Percentiles rank a stretch among this genome's conserved stretches.
Evolutionary conservation across 2,329 filamentous ascomycete genomes (phyloP).

Genomic region (Aspergillus hortae): DNA sequence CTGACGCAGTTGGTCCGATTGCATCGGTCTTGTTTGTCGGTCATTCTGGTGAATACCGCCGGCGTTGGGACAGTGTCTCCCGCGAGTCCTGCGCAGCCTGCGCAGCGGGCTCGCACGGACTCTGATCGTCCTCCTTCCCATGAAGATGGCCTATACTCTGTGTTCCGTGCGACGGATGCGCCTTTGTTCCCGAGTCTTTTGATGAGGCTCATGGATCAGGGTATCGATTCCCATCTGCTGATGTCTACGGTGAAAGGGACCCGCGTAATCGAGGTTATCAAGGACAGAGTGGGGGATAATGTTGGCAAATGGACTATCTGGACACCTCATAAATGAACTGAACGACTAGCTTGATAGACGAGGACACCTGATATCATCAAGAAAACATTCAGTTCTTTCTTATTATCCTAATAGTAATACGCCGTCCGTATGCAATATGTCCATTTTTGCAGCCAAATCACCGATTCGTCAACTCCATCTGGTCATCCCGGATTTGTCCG

Average conservation of each 20-base stretch:
- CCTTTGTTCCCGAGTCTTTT: slow-evolving; percentile 28
- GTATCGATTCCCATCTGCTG: slow-evolving; percentile 38
- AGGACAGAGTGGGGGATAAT: slow-evolving; percentile 34
- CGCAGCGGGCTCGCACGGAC: neutral
- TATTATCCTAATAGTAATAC: slow-evolving; percentile 6
- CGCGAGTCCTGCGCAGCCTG: neutral
- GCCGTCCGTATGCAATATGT: slow-evolving; percentile 16
- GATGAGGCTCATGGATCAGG: slow-evolving; percentile 36
- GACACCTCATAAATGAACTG: slow-evolving; percentile 1
- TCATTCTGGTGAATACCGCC: slow-evolving; percentile 37
- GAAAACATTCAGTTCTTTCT: neutral
- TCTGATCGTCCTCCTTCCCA: neutral
- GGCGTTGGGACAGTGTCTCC: slow-evolving; percentile 21
- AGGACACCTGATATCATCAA: too few species aligned
- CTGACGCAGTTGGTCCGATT: slow-evolving; percentile 31
- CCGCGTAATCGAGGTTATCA: slow-evolving; percentile 36
- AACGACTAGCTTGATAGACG: neutral
- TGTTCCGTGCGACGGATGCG: slow-evolving; percentile 19
- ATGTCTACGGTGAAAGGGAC: slow-evolving; percentile 25
- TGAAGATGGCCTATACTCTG: slow-evolving; percentile 23
- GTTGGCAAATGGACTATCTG: slow-evolving; percentile 37
- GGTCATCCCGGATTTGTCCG: slow-evolving; percentile 15
- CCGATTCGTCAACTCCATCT: slow-evolving; percentile 24
- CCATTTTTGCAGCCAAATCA: slow-evolving; percentile 2
- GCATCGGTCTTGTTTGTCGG: slow-evolving; percentile 25